Evolutionary conservation across 352 stramenopile genomes (phyloP).

Genomic region (Peronospora belbahrii): DNA sequence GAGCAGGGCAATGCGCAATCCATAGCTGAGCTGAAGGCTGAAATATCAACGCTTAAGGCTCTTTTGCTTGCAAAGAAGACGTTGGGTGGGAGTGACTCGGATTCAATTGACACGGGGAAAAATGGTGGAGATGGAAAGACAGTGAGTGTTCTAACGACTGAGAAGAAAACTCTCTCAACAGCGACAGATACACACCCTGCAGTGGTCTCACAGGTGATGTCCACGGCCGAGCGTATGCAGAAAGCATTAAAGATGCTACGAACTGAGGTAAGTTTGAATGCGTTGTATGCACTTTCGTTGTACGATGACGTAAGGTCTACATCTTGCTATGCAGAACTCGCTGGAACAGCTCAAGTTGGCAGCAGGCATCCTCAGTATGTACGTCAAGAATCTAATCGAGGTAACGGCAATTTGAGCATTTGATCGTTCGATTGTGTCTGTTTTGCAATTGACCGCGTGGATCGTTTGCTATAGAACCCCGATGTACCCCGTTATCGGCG

Average conservation of each 20-base stretch:
- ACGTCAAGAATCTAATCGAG: slow-evolving; percentile 82
- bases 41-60: slow-evolving; percentile 59
- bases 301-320: neutral
- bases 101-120: neutral
- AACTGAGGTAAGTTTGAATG: slow-evolving; percentile 28
- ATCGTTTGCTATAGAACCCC: slow-evolving; percentile 41
- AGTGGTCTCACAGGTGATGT: slow-evolving; percentile 9
- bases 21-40: slow-evolving; percentile 60
- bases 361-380: slow-evolving; percentile 73
- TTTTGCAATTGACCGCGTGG: neutral
- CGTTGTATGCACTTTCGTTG: neutral
- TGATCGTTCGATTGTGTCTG: too few species aligned
- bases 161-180: slow-evolving; percentile 3
- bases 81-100: neutral
- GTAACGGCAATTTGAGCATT: slow-evolving; percentile 27
- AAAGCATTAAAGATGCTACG: slow-evolving; percentile 40
- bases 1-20: slow-evolving; percentile 49
- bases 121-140: slow-evolving; percentile 3
- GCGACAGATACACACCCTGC: slow-evolving; percentile 1
- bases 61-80: slow-evolving; percentile 36
- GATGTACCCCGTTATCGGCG: slow-evolving; percentile 75
- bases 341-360: slow-evolving; percentile 60
- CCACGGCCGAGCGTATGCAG: slow-evolving; percentile 39
- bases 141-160: neutral
- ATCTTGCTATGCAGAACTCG: slow-evolving; percentile 40